Evolutionary conservation across 108 stramenopile species (phyloP).

Genomic region (Skeletonema tropicum): DNA sequence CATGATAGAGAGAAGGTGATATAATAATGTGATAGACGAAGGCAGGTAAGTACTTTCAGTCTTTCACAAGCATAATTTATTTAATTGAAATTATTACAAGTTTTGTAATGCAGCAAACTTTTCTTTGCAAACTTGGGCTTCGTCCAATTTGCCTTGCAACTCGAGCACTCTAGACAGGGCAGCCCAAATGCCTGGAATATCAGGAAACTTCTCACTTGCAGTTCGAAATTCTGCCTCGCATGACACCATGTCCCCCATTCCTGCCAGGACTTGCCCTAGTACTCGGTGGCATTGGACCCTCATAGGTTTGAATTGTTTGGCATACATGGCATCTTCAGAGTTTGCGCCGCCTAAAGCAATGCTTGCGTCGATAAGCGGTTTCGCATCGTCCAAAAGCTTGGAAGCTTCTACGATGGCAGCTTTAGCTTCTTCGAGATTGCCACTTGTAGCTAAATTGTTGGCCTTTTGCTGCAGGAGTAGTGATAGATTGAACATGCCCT

Average conservation of each 20-base stretch:
- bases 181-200: slow-evolving; percentile 47
- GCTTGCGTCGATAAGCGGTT: slow-evolving; percentile 35
- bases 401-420: slow-evolving; percentile 25
- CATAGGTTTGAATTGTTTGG: slow-evolving; percentile 43
- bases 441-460: slow-evolving; percentile 39
- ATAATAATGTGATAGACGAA: too few relatives aligned
- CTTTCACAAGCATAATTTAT: too few relatives aligned
- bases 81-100: too few relatives aligned
- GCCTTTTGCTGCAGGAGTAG: slow-evolving; percentile 50
- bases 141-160: slow-evolving; percentile 57
- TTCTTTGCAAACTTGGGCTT: slow-evolving; percentile 29
- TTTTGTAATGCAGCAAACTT: slow-evolving; percentile 12
- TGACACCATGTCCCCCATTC: slow-evolving; percentile 43
- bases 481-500: slow-evolving; percentile 63
- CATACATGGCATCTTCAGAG: slow-evolving; percentile 28
- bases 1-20: too few relatives aligned
- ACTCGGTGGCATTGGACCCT: slow-evolving; percentile 51
- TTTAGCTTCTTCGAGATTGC: slow-evolving; percentile 52
- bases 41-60: too few relatives aligned
- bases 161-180: slow-evolving; percentile 55
- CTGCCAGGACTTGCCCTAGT: slow-evolving; percentile 51
- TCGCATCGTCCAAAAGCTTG: slow-evolving; percentile 45
- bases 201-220: slow-evolving; percentile 50
- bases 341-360: slow-evolving; percentile 18
- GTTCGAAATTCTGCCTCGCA: slow-evolving; percentile 55